phyloP scores from a whole-genome alignment of 78 protist genomes.

The Bodo saltans region DNA sequence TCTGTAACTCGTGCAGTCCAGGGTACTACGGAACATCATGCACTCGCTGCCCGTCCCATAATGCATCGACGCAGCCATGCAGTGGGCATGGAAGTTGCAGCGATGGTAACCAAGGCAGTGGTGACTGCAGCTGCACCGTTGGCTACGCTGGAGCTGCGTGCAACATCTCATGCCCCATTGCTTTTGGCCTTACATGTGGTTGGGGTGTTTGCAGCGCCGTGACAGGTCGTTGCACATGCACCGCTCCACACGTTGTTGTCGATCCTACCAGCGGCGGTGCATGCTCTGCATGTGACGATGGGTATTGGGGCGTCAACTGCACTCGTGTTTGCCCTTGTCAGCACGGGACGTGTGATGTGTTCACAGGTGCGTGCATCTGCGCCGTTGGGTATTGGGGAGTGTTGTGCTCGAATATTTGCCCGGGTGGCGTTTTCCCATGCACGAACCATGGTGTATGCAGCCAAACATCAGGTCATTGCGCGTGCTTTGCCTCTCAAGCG shows the following conservation, averaged over 20 bases:
- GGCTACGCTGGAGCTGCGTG: conserved; percentile 17
- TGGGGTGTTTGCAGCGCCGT: too few species aligned
- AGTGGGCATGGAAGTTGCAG: conserved; percentile 23
- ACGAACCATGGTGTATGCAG: background rate
- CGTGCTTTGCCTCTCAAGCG: background rate
- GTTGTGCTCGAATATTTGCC: background rate
- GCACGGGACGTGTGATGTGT: too few species aligned
- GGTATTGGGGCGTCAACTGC: background rate
- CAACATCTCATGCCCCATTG: conserved; percentile 9
- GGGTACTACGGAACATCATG: conserved; percentile 8
- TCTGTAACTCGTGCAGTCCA: background rate
- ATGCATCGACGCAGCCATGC: conserved; percentile 11
- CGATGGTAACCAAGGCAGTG: conserved; percentile 15
- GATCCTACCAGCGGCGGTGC: background rate
- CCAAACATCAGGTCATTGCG: background rate
- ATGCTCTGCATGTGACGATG: background rate
- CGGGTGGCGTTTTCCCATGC: background rate
- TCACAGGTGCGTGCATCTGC: background rate
- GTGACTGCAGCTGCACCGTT: background rate
- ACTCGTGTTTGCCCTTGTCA: background rate
- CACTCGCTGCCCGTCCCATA: background rate
- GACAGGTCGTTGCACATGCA: background rate
- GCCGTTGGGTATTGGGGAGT: background rate
- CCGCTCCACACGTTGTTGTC: background rate
- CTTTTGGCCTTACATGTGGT: background rate